Base-by-base conservation (phyloP, 306 rosid genomes). In the Argentina anserina region DNA sequence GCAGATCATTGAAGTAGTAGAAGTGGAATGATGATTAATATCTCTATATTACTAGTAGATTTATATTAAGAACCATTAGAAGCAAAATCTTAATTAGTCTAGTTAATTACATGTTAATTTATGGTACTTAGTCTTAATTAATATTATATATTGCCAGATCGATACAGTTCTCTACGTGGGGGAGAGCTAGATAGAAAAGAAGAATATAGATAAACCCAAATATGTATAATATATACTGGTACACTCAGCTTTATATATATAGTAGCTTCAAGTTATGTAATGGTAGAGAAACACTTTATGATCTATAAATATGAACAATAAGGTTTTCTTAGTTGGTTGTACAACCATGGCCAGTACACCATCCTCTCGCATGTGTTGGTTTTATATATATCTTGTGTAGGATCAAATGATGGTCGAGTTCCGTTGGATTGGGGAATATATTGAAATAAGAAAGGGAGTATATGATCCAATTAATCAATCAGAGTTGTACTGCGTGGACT, bases 381-480 rank as follows among this genome's bases (percentile, higher is more conserved):
- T 67, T 66, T 70, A 26, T 74, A 50, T 41, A 18, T 55, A 45
- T 55, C 67, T 47, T 83, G n/a, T 52, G 17, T 28, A 60, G 4
- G 65, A 60, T n/a, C n/a, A n/a, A 55, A 60, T 60, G 40, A 60
- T 31, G 20, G 36, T 77, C 73, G 64, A 77, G 76, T 47, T 64
- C 60, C 76, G 81, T 72, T 81, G 69, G 81, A 67, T 78, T 78
- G 73, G 20, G 63, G 72, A 69, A 80, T 76, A 61, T 70, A 65
- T 78, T 80, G 76, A 86, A 49, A 39, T 41, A 40, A 58, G 64
- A 62, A 78, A 80, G 75, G 75, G 43, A 50, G 41, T 40, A 73
- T 66, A 67, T 83, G 53, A 69, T 80, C 53, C 75, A 60, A 40
- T 61, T 26, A 49, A 15, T 61, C 34, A 49, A 15, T 42, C 62